Evolutionary conservation across 1,284 basidiomycete species (phyloP), one percentile per base, ranked within the genome.

Genomic region (Xerocomus nothofagi): DNA sequence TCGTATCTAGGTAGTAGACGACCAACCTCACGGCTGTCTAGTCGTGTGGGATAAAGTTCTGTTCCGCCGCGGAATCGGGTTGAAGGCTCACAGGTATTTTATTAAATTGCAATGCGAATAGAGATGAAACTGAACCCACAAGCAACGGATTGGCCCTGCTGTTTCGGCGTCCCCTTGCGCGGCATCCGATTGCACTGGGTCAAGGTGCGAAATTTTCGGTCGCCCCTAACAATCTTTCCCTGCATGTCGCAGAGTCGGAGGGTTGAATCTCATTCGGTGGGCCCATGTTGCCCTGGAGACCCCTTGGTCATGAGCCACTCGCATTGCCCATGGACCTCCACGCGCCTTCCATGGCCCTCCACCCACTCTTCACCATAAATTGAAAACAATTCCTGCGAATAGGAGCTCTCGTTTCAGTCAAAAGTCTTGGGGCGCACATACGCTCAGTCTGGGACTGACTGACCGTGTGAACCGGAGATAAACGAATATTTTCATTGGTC

Each of bases 371-470:
- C 40, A 40, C 37, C 46, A 30, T 20, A 46, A 34, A 50, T 43
- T 33, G 18, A 40, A 30, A 30, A 33, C 39, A 17, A 31, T 40
- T 49, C 36, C 32, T 47, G 53, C 45, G 41, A n/a, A 61, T 46
- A 42, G 44, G 47, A 39, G 24, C 20, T 29, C 29, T 29, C 11
- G 38, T 37, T 39, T 23, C 17, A 42, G 55, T 62, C 44, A 21
- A 51, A n/a, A 51, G 29, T 50, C 59, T 50, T 53, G 60, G 50
- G 47, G 40, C 31, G 39, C 47, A 47, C 15, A 36, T n/a, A n/a
- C n/a, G n/a, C n/a, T n/a, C n/a, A n/a, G n/a, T n/a, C n/a, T n/a
- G n/a, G n/a, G n/a, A n/a, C n/a, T n/a, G n/a, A n/a, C n/a, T n/a
- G n/a, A n/a, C n/a, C n/a, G n/a, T n/a, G n/a, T n/a, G n/a, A n/a